Percentiles rank a stretch among this genome's conserved stretches.
Conservation (phyloP, 805 yeast genomes). For the Kregervanrija delftensis region DNA sequence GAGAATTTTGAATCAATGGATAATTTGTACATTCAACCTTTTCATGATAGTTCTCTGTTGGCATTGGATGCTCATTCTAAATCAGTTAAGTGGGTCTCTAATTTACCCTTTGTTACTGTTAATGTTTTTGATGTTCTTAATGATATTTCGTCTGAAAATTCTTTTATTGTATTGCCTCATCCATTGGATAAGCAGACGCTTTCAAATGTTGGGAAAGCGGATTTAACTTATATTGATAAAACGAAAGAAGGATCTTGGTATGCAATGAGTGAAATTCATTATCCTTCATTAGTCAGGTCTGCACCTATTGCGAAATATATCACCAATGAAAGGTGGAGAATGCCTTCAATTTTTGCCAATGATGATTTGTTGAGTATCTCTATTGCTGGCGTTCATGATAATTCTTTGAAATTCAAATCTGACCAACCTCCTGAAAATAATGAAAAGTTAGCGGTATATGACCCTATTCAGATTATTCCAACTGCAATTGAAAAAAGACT, state of each 20-base stretch:
- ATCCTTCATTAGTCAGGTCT: slow-evolving; percentile 74
- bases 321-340: slow-evolving; percentile 36
- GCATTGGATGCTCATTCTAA: slow-evolving; percentile 68
- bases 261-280: slow-evolving; percentile 72
- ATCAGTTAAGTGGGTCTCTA: slow-evolving; percentile 73
- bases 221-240: slow-evolving; percentile 60
- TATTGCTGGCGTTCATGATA: slow-evolving; percentile 45
- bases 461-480: slow-evolving; percentile 18
- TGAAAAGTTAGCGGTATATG: slow-evolving; percentile 12
- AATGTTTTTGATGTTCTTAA: slow-evolving; percentile 71
- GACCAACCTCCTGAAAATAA: slow-evolving; percentile 1
- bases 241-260: slow-evolving; percentile 68
- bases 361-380: slow-evolving; percentile 35
- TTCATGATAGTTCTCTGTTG: slow-evolving; percentile 70
- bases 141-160: slow-evolving; percentile 17
- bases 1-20: slow-evolving; percentile 58
- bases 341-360: slow-evolving; percentile 29
- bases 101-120: slow-evolving; percentile 64
- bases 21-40: slow-evolving; percentile 73
- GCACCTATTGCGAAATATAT: slow-evolving; percentile 72
- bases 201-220: slow-evolving; percentile 1
- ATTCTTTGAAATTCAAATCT: slow-evolving; percentile 12
- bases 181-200: slow-evolving; percentile 36
- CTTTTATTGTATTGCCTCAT: slow-evolving; percentile 58
- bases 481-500: slow-evolving; percentile 12